Base-by-base conservation (phyloP, 2,329 filamentous ascomycete species). In the Exophiala mesophila region DNA sequence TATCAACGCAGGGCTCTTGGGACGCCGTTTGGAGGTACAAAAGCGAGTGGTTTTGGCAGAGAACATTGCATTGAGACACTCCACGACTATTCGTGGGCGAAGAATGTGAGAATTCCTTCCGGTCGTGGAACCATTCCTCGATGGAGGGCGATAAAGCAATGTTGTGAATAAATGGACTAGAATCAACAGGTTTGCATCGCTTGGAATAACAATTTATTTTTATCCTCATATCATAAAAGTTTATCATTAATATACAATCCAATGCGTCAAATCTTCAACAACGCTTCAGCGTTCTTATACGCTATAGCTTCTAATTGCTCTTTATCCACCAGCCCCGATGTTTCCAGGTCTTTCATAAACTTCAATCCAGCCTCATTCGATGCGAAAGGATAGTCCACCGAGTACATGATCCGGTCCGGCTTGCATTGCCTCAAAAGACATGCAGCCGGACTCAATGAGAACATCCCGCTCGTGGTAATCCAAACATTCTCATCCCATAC, bases 11-110 rank as follows among this genome's bases (percentile, higher is more conserved):
- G 41, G 21, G 29, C 43, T n/a, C 20, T 39, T 4, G 41, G 36
- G 3, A 38, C 42, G 17, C 76, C 76, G 18, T 89, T 89, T 54
- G 82, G 83, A 41, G 87, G 87, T 0, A 86, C 77, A 71, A 89
- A 89, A 67, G 76, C 88, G 66, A 78, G 71, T 17, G 86, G 87
- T 49, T 85, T 89, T 47, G 85, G 86, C 30, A 79, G 83, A 41
- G 87, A 92, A 63, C 75, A 76, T 49, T 66, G 71, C 1, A 53
- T 62, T 3, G 39, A 47, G 19, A 78, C 77, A 0, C 60, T 82
- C 38, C 66, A 73, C 3, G 80, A 83, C 59, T 83, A 79, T 72
- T 63, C 80, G 36, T 67, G 71, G 56, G 76, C 73, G 15, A 85
- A 84, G 70, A 79, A 70, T 2, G 66, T 84, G 5, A 23, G 36